Evolutionary conservation across 345 rosid species (phyloP).

Genomic region (Viola odorata): DNA sequence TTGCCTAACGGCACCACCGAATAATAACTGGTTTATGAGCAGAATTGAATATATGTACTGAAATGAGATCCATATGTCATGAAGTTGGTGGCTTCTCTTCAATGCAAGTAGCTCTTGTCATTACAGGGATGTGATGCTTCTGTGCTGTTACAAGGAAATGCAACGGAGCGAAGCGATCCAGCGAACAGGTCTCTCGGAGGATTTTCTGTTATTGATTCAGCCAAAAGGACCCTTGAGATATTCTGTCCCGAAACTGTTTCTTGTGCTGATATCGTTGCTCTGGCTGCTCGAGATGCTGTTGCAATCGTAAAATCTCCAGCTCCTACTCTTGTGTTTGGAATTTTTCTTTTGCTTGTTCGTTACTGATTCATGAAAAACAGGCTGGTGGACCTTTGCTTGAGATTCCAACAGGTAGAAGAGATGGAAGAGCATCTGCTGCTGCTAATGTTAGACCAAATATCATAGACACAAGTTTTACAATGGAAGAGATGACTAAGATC

Average conservation of each 20-base stretch:
- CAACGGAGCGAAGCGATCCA: constrained; percentile 75
- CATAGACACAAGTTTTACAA: constrained; percentile 60
- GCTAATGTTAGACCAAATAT: constrained; percentile 64
- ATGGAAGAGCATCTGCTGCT: constrained; percentile 46
- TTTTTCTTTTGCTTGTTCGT: neutral
- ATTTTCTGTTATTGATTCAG: constrained; percentile 55
- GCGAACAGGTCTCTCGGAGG: constrained; percentile 76
- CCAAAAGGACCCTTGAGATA: constrained; percentile 58
- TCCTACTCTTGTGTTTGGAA: neutral
- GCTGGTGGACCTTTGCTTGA: constrained; percentile 59
- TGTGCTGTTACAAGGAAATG: constrained; percentile 71
- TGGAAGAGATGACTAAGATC: constrained; percentile 50
- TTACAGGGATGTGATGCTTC: constrained; percentile 86
- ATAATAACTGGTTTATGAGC: neutral
- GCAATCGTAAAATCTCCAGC: constrained; percentile 37
- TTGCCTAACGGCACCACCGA: neutral
- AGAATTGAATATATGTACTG: neutral
- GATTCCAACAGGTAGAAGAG: constrained; percentile 69
- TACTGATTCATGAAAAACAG: constrained; percentile 25
- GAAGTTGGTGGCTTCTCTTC: neutral
- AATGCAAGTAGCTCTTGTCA: neutral
- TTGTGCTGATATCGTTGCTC: constrained; percentile 62
- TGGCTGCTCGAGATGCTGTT: constrained; percentile 80
- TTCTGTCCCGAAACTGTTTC: constrained; percentile 67
- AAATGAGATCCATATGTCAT: neutral